A percentile compares a stretch with the other conserved stretches of the same genome.
These are phyloP conservation scores for Ambrosia trifida DNA, from an alignment of 129 eudicot genomes.

Conservation along the genomic window DNA sequence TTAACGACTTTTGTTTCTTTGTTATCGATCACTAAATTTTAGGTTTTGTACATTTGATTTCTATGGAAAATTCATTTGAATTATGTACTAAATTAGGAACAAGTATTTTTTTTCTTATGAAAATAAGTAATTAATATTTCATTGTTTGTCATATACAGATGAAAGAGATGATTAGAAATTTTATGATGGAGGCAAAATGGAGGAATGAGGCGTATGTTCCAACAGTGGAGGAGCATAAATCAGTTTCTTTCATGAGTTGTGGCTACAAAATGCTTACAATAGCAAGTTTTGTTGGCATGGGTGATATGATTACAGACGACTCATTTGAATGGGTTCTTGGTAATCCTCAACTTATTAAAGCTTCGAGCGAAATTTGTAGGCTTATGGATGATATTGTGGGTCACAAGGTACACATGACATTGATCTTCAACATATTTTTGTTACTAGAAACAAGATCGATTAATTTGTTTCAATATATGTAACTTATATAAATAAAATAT, in stretches of 20 bases:
- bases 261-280: constrained; percentile 3
- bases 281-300: constrained; percentile 1
- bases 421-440: neutral
- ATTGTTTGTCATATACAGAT: neutral
- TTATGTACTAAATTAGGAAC: no score
- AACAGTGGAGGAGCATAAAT: neutral
- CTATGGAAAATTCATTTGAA: no score
- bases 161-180: neutral
- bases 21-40: neutral
- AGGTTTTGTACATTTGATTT: no score
- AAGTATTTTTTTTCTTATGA: no score
- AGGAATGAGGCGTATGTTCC: neutral
- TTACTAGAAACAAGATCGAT: neutral
- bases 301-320: neutral
- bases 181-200: neutral
- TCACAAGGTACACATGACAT: neutral
- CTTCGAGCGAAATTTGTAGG: neutral
- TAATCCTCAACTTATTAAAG: neutral
- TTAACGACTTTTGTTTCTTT: neutral
- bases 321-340: neutral
- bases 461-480: no score
- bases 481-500: neutral
- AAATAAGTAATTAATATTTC: neutral
- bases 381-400: constrained; percentile 7
- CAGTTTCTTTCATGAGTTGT: neutral